These are phyloP conservation scores for Phytopythium boreale DNA, from an alignment of 352 stramenopile genomes.

Conservation along the genomic window DNA sequence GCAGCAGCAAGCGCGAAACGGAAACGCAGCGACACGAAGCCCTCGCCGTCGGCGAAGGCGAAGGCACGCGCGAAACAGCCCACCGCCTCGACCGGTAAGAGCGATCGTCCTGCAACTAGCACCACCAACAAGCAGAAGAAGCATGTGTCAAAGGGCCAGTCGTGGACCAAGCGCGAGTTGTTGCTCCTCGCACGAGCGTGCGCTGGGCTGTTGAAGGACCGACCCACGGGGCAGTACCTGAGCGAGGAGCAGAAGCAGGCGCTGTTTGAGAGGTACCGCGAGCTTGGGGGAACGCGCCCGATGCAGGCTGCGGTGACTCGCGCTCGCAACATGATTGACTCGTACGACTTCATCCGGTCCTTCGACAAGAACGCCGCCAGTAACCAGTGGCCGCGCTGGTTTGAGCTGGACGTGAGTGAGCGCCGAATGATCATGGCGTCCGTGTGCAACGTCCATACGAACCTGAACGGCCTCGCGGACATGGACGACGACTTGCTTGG, in stretches of 20 bases:
- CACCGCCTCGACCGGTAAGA: background rate
- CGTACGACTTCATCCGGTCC: slow-evolving; percentile 44
- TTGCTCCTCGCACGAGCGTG: slow-evolving; percentile 31
- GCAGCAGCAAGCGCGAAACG: background rate
- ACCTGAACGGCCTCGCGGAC: slow-evolving; percentile 29
- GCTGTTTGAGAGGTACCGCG: slow-evolving; percentile 31
- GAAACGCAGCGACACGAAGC: slow-evolving; percentile 1
- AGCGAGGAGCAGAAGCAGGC: slow-evolving; percentile 40
- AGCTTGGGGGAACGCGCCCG: slow-evolving; percentile 27
- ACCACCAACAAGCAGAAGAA: background rate
- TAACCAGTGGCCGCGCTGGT: slow-evolving; percentile 25
- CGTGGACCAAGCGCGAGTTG: slow-evolving; percentile 30
- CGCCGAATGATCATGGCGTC: slow-evolving; percentile 16
- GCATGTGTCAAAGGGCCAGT: background rate
- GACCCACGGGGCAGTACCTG: slow-evolving; percentile 32
- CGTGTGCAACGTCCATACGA: slow-evolving; percentile 33
- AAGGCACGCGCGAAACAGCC: background rate
- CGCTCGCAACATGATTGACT: slow-evolving; percentile 33
- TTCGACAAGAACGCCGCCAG: slow-evolving; percentile 29
- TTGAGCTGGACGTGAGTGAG: slow-evolving; percentile 24
- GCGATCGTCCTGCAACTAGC: background rate
- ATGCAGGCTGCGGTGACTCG: slow-evolving; percentile 19
- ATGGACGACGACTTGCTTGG: slow-evolving; percentile 31
- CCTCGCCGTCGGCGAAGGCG: background rate
- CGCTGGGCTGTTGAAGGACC: slow-evolving; percentile 28